These are phyloP conservation scores for Quercus mongolica DNA, from an alignment of 306 rosid genomes.

Conservation along the genomic window DNA sequence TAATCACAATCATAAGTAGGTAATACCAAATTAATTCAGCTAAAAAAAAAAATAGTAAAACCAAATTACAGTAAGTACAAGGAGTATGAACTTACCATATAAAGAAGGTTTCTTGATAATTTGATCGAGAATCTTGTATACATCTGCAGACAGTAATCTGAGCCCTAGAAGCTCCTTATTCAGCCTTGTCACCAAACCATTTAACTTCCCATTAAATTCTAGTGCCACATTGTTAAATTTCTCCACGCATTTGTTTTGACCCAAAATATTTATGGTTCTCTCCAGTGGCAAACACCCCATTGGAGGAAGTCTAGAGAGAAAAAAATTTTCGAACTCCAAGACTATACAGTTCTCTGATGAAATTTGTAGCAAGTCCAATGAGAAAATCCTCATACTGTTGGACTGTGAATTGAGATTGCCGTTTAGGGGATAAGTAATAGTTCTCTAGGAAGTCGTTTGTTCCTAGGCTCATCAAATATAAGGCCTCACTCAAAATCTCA, in stretches of 20 bases:
- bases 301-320: constrained; percentile 65
- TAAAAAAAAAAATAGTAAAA: background rate
- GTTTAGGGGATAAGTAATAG: constrained; percentile 43
- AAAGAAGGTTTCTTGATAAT: constrained; percentile 33
- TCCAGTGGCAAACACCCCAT: constrained; percentile 88
- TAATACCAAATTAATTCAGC: background rate
- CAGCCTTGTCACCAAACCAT: constrained; percentile 16
- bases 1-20: too few relatives aligned
- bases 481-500: constrained; percentile 30
- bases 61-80: background rate
- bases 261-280: constrained; percentile 46
- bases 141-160: constrained; percentile 11
- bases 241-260: constrained; percentile 22
- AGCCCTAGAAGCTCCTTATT: constrained; percentile 36
- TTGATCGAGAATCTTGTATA: constrained; percentile 10
- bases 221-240: constrained; percentile 36
- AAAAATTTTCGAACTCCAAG: constrained; percentile 68
- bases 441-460: constrained; percentile 77
- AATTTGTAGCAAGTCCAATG: constrained; percentile 32
- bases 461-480: constrained; percentile 63
- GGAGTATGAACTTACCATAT: constrained; percentile 26
- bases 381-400: constrained; percentile 50
- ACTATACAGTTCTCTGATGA: constrained; percentile 39
- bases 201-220: constrained; percentile 42
- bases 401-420: constrained; percentile 37